These are phyloP conservation scores for Xylaria sp. DNA, from an alignment of 2,329 filamentous ascomycete genomes.

Conservation along the genomic window DNA sequence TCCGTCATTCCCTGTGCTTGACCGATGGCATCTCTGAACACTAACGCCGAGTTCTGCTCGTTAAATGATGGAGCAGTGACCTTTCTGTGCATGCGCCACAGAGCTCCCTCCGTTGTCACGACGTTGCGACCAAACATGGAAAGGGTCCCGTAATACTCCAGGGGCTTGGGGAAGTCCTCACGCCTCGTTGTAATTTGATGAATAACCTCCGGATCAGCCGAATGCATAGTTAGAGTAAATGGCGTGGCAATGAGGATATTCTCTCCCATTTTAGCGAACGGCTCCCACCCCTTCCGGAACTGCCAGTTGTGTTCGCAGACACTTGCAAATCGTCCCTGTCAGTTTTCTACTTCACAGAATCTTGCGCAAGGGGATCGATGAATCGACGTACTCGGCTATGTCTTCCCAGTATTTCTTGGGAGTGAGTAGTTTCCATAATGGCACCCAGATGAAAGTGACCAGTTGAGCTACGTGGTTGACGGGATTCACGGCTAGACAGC, in stretches of 20 bases:
- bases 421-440: constrained; percentile 62
- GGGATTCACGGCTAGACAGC: constrained; percentile 58
- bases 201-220: constrained; percentile 72
- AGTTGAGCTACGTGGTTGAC: constrained; percentile 67
- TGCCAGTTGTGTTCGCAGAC: constrained; percentile 68
- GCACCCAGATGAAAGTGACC: constrained; percentile 64
- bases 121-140: constrained; percentile 78
- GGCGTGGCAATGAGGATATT: constrained; percentile 72
- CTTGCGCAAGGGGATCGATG: background rate
- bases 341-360: constrained; percentile 7
- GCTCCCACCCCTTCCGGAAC: constrained; percentile 63
- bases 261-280: constrained; percentile 71
- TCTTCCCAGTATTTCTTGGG: constrained; percentile 66
- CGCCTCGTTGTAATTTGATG: constrained; percentile 72
- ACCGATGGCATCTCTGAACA: constrained; percentile 70
- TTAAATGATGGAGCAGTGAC: constrained; percentile 78
- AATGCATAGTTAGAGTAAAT: constrained; percentile 62
- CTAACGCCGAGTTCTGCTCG: constrained; percentile 77
- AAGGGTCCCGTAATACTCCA: constrained; percentile 68
- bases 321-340: constrained; percentile 31
- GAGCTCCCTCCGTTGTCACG: constrained; percentile 73
- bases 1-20: constrained; percentile 73
- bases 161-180: constrained; percentile 78
- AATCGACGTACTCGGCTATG: constrained; percentile 67
- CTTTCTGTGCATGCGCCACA: constrained; percentile 80